Evolutionary conservation across 2,329 filamentous ascomycete species (phyloP).

Genomic region (Stenocarpella maydis): DNA sequence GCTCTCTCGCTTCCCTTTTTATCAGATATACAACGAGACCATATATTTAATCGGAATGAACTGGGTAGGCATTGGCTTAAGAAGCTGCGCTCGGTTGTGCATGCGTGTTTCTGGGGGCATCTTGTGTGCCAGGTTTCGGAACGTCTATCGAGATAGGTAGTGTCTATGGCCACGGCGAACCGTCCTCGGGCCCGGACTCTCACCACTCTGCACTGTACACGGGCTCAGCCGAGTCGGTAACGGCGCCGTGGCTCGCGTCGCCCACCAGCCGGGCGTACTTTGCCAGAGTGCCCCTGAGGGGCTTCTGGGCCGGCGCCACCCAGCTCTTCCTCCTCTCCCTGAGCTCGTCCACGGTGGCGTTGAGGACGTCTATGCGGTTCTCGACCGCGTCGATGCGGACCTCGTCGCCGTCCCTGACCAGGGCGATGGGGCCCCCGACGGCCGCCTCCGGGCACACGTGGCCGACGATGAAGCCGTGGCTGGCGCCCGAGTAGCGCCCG

Average conservation of each 20-base stretch:
- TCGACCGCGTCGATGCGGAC: slow-evolving; percentile 87
- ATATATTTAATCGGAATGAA: slow-evolving; percentile 25
- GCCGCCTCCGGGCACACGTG: slow-evolving; percentile 93
- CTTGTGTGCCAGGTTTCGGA: neutral
- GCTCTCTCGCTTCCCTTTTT: neutral
- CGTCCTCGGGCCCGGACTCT: neutral
- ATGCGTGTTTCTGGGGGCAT: neutral
- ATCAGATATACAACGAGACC: slow-evolving; percentile 22
- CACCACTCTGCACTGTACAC: slow-evolving; percentile 36
- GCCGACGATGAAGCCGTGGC: slow-evolving; percentile 92
- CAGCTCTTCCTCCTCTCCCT: slow-evolving; percentile 65
- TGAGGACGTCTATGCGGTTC: slow-evolving; percentile 74
- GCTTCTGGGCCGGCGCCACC: slow-evolving; percentile 73
- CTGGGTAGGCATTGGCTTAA: neutral
- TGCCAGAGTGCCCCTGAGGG: slow-evolving; percentile 84
- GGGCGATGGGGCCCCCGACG: slow-evolving; percentile 85
- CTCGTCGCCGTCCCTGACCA: slow-evolving; percentile 81
- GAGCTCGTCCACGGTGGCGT: slow-evolving; percentile 74
- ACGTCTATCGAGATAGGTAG: too few species aligned
- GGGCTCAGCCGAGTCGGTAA: slow-evolving; percentile 70
- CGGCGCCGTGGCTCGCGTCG: slow-evolving; percentile 89
- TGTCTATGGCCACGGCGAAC: neutral
- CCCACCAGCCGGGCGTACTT: slow-evolving; percentile 91
- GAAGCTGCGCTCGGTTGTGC: neutral
- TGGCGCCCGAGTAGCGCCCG: slow-evolving; percentile 86